Evolutionary conservation across 192 early-diverging fungal genomes (phyloP).

Genomic region (Dimargaris cristalligena): DNA sequence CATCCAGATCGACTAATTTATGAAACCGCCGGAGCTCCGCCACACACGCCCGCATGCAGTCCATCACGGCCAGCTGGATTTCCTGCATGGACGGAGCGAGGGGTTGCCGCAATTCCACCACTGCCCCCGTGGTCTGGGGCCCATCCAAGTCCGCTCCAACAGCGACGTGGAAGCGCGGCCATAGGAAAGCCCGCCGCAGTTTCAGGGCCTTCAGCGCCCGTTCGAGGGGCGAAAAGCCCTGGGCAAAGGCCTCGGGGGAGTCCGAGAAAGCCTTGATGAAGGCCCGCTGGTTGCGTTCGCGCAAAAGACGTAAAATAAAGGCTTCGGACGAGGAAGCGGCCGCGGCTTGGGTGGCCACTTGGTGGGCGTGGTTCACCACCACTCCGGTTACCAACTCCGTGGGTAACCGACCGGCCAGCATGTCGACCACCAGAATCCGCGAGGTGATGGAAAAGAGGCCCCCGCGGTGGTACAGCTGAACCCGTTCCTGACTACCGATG

Average conservation of each 20-base stretch:
- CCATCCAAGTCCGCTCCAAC: slow-evolving; percentile 7
- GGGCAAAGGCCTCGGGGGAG: slow-evolving; percentile 56
- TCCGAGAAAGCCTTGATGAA: slow-evolving; percentile 95
- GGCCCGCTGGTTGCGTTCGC: slow-evolving; percentile 58
- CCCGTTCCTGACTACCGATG: neutral
- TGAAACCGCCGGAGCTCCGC: slow-evolving; percentile 54
- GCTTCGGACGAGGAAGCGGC: slow-evolving; percentile 68
- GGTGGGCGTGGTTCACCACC: slow-evolving; percentile 70
- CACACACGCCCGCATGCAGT: slow-evolving; percentile 67
- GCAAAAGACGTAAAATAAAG: slow-evolving; percentile 69
- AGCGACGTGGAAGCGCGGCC: slow-evolving; percentile 47
- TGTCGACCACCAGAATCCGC: slow-evolving; percentile 75
- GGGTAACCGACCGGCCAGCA: slow-evolving; percentile 66
- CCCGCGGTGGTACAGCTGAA: slow-evolving; percentile 55
- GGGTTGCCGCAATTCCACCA: slow-evolving; percentile 61
- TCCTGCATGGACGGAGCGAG: slow-evolving; percentile 64
- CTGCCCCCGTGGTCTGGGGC: slow-evolving; percentile 27
- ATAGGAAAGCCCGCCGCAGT: slow-evolving; percentile 65
- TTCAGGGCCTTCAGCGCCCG: slow-evolving; percentile 66
- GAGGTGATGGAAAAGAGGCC: slow-evolving; percentile 78
- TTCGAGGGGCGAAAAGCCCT: slow-evolving; percentile 76
- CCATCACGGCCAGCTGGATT: slow-evolving; percentile 65
- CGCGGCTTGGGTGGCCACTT: slow-evolving; percentile 60
- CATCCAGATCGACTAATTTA: slow-evolving; percentile 51
- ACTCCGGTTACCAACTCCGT: slow-evolving; percentile 62